phyloP scores from a whole-genome alignment of 2,329 filamentous ascomycete species.

The Emericellopsis cladophorae region DNA sequence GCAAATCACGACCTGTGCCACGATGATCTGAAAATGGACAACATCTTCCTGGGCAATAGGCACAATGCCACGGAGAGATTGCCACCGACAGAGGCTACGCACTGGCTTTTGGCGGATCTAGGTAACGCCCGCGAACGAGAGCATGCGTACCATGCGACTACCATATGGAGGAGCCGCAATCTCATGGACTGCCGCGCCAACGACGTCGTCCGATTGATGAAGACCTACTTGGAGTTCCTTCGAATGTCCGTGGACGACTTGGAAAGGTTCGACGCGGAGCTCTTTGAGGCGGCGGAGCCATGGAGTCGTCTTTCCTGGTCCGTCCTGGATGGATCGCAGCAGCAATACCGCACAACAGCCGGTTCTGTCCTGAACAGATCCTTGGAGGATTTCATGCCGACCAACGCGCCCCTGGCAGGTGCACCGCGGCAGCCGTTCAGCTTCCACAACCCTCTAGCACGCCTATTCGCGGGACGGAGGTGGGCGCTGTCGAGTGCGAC shows the following conservation, averaged over 20 bases:
- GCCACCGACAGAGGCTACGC: slow-evolving; percentile 5
- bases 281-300: slow-evolving; percentile 9
- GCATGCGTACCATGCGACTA: slow-evolving; percentile 16
- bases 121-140: slow-evolving; percentile 15
- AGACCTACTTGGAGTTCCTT: slow-evolving; percentile 16
- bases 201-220: slow-evolving; percentile 16
- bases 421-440: slow-evolving; percentile 1
- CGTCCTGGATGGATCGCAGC: slow-evolving; percentile 1
- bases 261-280: slow-evolving; percentile 10
- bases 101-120: slow-evolving; percentile 18
- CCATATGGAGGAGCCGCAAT: slow-evolving; percentile 14
- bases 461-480: slow-evolving; percentile 5
- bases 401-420: not conserved
- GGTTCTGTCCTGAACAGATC: not conserved
- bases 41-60: slow-evolving; percentile 13
- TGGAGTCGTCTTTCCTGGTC: slow-evolving; percentile 15
- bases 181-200: slow-evolving; percentile 17
- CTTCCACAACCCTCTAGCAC: slow-evolving; percentile 2
- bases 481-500: slow-evolving; percentile 4
- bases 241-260: slow-evolving; percentile 8
- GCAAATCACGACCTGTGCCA: slow-evolving; percentile 12
- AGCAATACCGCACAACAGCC: not conserved
- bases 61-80: not conserved
- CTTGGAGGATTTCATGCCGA: slow-evolving; percentile 1
- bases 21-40: slow-evolving; percentile 19